Evolutionary conservation across 2,329 filamentous ascomycete species (phyloP), one percentile per base, ranked within the genome.

Genomic region (Xylaria sp.): DNA sequence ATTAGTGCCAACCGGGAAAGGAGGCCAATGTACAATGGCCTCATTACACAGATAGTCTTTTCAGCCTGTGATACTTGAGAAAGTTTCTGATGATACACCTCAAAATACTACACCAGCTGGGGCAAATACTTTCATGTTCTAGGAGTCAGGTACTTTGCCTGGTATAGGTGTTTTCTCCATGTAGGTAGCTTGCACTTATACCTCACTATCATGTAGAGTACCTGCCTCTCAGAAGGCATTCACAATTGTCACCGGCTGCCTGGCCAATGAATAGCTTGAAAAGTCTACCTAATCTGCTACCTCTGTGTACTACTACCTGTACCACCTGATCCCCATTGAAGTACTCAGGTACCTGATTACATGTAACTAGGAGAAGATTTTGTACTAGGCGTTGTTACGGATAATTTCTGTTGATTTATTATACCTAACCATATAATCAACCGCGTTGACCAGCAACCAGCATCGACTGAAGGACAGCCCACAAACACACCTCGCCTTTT

Each of bases 401-500:
- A 13, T 39, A 57, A 18, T 41, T 28, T n/a, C 25, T 34, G 7
- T 10, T 37, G 3, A 32, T 20, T 12, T 13, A 18, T 57, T 13
- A 57, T 39, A 34, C 51, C 20, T 52, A 52, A 58, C 37, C 41
- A 41, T n/a, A 20, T 50, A 52, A 51, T 63, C 50, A 64, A 37
- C 28, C 15, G 12, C 61, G 61, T 62, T 65, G 56, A 61, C 68
- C 56, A 63, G 65, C 68, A 68, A 68, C 68, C 50, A 32, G 34
- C 10, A 15, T 70, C 34, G 23, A 52, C 50, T 48, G 41, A 63
- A 58, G 28, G 34, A 63, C 37, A 41, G 15, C 62, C 58, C 63
- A 68, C 62, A 71, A 60, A 69, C 50, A 59, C 57, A 63, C 23
- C 51, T 55, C 50, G 37, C 54, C 20, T 13, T 39, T 41, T 70